Base-by-base conservation (phyloP, 176 grass and related monocot genomes). In the Cenchrus purpureus region DNA sequence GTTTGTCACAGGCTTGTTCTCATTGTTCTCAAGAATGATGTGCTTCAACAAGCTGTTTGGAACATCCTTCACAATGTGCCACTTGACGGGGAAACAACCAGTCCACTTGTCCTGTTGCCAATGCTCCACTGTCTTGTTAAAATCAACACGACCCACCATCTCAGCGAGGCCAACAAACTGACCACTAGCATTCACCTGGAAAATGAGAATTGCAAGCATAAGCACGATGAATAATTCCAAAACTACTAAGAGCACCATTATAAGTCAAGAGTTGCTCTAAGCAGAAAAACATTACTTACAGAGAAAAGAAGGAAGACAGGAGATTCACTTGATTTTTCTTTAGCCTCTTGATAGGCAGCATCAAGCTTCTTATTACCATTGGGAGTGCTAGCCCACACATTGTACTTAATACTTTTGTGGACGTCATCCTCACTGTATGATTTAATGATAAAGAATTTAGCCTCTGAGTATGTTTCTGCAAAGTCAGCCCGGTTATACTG, bases 61-160 rank as follows among this genome's bases (percentile, higher is more conserved):
- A n/a, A 95, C 80, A 88, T 97, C 95, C 85, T 97, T 97, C n/a
- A 97, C 89, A 77, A 97, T 88, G 82, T 97, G 95, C 95, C 95
- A 97, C 87, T 95, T 95, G 62, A 97, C 85, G 77, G 95, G 92
- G 85, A 97, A 97, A 84, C 87, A 95, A 19, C 95, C 95, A 72
- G 80, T 95, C 95, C 95, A 95, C 67, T 97, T 95, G 76, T 97
- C 95, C 65, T 97, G 95, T 50, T 97, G 95, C 95, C 95, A 97
- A 80, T 94, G 86, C 46, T 97, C 92, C 31, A 97, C 69, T n/a
- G 88, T 94, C 79, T 87, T 97, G 86, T 65, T 85, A 84, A 97
- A 97, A 89, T 97, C 95, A 83, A 97, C 95, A 64, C 58, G 90
- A 16, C 92, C 92, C 42, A 84, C 74, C 90, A 94, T 97, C 85